phyloP scores from a whole-genome alignment of 176 grass and related monocot species.

The Otatea glauca region DNA sequence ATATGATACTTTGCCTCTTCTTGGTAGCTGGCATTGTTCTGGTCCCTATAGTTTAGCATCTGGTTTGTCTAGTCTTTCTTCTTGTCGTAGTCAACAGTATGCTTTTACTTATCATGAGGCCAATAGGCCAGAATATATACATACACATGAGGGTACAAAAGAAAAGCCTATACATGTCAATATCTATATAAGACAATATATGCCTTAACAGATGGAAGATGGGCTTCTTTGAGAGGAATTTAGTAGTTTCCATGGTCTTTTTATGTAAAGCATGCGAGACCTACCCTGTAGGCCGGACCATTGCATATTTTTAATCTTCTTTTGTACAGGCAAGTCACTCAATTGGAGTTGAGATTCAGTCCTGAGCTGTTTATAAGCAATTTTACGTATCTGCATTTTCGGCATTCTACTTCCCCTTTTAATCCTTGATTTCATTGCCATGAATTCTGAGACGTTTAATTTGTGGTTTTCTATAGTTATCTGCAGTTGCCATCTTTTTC shows the following conservation, averaged over 20 bases:
- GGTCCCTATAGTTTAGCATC: too few species aligned
- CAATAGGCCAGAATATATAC: too few species aligned
- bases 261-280: conserved; percentile 4
- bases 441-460: neutral
- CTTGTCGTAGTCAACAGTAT: too few species aligned
- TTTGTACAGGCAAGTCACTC: conserved; percentile 12
- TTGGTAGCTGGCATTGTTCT: too few species aligned
- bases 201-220: neutral
- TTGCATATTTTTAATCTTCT: neutral
- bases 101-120: too few species aligned
- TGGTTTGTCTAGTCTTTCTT: too few species aligned
- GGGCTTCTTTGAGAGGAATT: neutral
- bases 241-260: neutral
- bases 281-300: neutral
- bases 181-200: too few species aligned
- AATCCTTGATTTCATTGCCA: conserved; percentile 2
- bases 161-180: too few species aligned
- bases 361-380: conserved; percentile 8
- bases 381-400: conserved; percentile 6
- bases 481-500: neutral
- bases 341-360: neutral
- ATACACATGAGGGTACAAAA: too few species aligned
- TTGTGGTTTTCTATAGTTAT: neutral
- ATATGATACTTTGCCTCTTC: too few species aligned
- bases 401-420: neutral